Base-by-base conservation (phyloP, 768 basidiomycete genomes). In the Mycena indigotica region DNA sequence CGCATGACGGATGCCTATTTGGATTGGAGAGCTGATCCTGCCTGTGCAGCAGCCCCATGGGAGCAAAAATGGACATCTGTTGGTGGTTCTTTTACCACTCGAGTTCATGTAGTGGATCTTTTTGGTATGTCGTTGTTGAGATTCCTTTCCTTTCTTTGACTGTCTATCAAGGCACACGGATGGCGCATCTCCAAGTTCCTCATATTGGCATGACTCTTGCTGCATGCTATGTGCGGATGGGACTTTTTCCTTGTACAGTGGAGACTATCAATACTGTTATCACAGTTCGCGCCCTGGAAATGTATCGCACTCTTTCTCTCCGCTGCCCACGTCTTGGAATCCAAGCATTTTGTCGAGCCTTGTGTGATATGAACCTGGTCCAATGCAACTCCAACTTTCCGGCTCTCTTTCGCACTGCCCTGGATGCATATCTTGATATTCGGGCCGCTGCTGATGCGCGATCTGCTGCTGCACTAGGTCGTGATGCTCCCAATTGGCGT, bases 391-490 rank as follows among this genome's bases (percentile, higher is more conserved):
- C 16, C 41, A 45, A 62, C 35, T 50, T 62, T 25, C 12, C 32
- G 3, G 39, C 52, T 26, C 52, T 40, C 10, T 60, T 80, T 21
- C 62, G 69, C 1, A 64, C 70, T 28, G 61, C 73, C 12, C 75
- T 73, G 48, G 73, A 78, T 50, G 49, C 69, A 0, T 79, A 76
- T 55, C 69, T 79, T 19, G 23, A 51, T 1, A 68, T 78, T 10
- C 50, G 55, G 1, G 52, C 59, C 1, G 8, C 1, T 0, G 63
- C 74, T 17, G 56, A 72, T 24, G 16, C 19, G 2, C 52, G 41
- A 1, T 62, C 75, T n/a, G 26, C 56, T 2, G 26, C n/a, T 13
- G 66, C 59, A 5, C 67, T 80, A 21, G 67, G 67, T 1, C 62
- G 67, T 0, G 61, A 73, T 45, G 38, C 46, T 1, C 65, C 70